These are phyloP conservation scores for Whalleya microplaca DNA, from an alignment of 2,329 filamentous ascomycete species.

Conservation along the genomic window DNA sequence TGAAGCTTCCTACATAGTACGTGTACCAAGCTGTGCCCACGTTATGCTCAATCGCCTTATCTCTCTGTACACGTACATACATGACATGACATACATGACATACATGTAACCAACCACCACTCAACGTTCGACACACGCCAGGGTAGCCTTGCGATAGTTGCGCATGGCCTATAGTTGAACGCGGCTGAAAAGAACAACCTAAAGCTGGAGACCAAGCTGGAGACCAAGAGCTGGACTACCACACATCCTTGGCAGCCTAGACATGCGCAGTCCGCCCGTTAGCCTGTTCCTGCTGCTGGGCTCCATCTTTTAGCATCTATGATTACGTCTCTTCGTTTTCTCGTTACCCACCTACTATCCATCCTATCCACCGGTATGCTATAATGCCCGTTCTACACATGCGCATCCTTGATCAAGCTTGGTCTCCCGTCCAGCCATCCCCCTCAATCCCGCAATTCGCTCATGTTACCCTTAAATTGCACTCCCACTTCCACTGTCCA, in stretches of 20 bases:
- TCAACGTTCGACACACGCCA: background rate
- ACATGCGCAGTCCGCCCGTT: background rate
- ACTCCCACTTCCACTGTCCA: constrained; percentile 10
- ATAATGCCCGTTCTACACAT: background rate
- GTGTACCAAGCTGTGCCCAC: no score
- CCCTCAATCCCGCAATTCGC: background rate
- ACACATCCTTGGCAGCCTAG: background rate
- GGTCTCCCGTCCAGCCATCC: background rate
- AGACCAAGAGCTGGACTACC: no score
- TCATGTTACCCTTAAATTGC: constrained; percentile 1
- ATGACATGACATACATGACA: no score
- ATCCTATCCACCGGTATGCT: background rate
- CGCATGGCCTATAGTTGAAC: background rate
- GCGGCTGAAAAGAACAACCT: background rate
- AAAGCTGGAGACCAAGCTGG: no score
- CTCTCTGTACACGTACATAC: no score
- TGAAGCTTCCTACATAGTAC: no score
- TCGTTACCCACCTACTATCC: background rate
- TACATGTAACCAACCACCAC: no score
- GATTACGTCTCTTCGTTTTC: background rate
- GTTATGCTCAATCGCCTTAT: background rate
- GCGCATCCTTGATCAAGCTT: background rate
- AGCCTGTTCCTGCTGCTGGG: background rate
- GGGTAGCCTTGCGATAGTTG: background rate
- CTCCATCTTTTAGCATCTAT: background rate